Percentiles rank a stretch among this genome's conserved stretches.
These are phyloP conservation scores for Tulasnella sp. DNA, from an alignment of 768 basidiomycete genomes.

Conservation along the genomic window DNA sequence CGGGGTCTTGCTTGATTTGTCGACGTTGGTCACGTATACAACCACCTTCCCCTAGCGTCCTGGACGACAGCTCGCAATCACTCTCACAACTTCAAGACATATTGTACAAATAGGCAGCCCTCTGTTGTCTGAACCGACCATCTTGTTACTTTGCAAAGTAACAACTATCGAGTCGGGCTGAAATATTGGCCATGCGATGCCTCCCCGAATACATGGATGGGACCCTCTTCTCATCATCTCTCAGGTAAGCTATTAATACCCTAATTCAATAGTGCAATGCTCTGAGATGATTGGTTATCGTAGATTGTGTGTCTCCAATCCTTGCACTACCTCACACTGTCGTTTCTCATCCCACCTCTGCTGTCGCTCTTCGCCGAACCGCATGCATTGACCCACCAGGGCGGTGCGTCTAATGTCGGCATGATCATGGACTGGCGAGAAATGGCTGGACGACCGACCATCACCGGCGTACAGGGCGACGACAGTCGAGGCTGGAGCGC, in stretches of 20 bases:
- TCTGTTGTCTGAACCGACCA: too few relatives aligned
- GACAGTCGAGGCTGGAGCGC: constrained; percentile 45
- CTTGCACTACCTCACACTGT: constrained; percentile 83
- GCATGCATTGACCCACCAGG: constrained; percentile 23
- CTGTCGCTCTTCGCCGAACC: constrained; percentile 52
- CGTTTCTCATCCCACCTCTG: constrained; percentile 67
- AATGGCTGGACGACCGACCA: constrained; percentile 76
- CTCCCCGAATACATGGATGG: constrained; percentile 41
- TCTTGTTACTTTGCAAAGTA: too few relatives aligned
- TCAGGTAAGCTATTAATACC: constrained; percentile 41
- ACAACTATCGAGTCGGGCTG: background rate
- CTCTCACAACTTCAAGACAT: background rate
- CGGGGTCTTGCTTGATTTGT: background rate
- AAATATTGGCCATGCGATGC: constrained; percentile 12
- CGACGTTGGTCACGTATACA: background rate
- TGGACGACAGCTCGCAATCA: background rate
- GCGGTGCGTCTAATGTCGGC: constrained; percentile 33
- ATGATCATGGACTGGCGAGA: constrained; percentile 98
- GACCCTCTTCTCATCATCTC: constrained; percentile 81
- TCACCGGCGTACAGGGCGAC: constrained; percentile 49
- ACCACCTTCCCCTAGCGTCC: background rate
- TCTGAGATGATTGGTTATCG: background rate
- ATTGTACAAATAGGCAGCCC: too few relatives aligned
- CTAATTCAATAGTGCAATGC: background rate
- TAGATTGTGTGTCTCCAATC: constrained; percentile 92